phyloP scores from a whole-genome alignment of 140 eudicot genomes.

The Stevia rebaudiana region DNA sequence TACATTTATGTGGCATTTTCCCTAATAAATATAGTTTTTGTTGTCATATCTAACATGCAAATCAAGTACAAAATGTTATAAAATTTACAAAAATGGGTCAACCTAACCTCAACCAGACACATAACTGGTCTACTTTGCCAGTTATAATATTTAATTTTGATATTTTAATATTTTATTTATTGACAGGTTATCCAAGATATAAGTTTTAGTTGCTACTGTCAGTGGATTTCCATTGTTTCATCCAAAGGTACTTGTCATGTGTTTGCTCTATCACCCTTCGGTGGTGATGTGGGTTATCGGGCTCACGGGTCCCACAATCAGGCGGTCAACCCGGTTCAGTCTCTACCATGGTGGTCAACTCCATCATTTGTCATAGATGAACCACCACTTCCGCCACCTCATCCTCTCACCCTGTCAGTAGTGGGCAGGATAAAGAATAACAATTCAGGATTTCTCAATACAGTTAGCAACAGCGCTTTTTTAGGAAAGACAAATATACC shows the following conservation, averaged over 20 bases:
- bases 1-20: too few species aligned
- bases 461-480: constrained; percentile 42
- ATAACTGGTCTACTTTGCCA: not conserved
- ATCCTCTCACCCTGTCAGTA: constrained; percentile 48
- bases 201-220: constrained; percentile 43
- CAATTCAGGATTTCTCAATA: constrained; percentile 35
- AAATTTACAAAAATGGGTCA: not conserved
- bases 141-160: not conserved
- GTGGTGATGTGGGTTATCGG: constrained; percentile 38
- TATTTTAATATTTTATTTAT: constrained; percentile 16
- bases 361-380: constrained; percentile 38
- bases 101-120: not conserved
- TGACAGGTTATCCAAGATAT: constrained; percentile 60
- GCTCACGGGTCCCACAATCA: constrained; percentile 25
- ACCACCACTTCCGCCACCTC: constrained; percentile 42
- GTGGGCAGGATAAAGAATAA: constrained; percentile 40
- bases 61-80: not conserved
- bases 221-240: constrained; percentile 55
- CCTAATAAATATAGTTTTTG: not conserved
- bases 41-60: not conserved
- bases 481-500: constrained; percentile 38
- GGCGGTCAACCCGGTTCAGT: constrained; percentile 25
- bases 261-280: constrained; percentile 49
- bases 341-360: constrained; percentile 66
- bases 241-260: constrained; percentile 62